Conservation (phyloP, 2,329 filamentous ascomycete species). For the Thermoascus crustaceus region DNA sequence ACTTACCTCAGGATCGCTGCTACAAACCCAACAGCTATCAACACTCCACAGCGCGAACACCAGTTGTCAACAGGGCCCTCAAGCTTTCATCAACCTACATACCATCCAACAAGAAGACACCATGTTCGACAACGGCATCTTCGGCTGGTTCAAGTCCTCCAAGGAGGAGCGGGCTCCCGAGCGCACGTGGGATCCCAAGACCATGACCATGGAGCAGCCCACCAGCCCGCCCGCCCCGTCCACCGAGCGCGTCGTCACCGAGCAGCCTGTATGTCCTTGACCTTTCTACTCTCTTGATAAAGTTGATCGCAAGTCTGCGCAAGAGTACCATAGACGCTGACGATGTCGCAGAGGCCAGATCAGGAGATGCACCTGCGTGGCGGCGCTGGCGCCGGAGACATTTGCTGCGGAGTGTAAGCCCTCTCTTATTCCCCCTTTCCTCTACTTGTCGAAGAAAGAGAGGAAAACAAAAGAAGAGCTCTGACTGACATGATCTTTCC, state of each 20-base stretch:
- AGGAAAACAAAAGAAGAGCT: not conserved
- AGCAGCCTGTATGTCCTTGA: slow-evolving; percentile 19
- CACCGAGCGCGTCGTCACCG: slow-evolving; percentile 16
- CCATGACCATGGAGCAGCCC: slow-evolving; percentile 26
- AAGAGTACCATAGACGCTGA: not conserved
- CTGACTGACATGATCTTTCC: slow-evolving; percentile 2
- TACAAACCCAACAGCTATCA: too few species aligned
- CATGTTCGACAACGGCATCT: slow-evolving; percentile 16
- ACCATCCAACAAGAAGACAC: too few species aligned
- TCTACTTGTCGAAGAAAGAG: too few species aligned
- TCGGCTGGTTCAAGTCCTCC: slow-evolving; percentile 26
- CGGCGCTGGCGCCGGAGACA: slow-evolving; percentile 20
- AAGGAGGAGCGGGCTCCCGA: slow-evolving; percentile 14
- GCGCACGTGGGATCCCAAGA: slow-evolving; percentile 23
- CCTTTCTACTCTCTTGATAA: not conserved
- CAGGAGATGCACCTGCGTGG: slow-evolving; percentile 24
- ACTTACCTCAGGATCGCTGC: too few species aligned
- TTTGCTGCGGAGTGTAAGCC: slow-evolving; percentile 27
- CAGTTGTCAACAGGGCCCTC: too few species aligned
- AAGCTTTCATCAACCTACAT: too few species aligned
- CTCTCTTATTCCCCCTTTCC: not conserved
- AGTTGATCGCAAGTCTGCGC: slow-evolving; percentile 5
- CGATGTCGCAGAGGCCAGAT: slow-evolving; percentile 10
- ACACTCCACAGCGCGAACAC: too few species aligned
- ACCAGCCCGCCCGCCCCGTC: slow-evolving; percentile 21